Conservation (phyloP, 495 filamentous ascomycete genomes). For the Tuber microsphaerosporum region DNA sequence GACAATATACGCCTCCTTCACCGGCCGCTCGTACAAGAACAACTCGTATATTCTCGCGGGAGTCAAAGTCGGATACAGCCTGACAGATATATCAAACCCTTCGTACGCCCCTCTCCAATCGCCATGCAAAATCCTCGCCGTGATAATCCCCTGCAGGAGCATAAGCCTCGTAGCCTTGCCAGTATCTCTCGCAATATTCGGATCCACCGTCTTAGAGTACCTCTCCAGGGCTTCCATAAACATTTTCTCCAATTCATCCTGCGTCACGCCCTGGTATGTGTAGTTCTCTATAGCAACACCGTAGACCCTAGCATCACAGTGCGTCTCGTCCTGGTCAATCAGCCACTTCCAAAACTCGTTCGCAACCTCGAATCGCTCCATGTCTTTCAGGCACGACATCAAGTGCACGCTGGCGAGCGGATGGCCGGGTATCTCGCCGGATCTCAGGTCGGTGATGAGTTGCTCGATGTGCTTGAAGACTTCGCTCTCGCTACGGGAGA, state of each 20-base stretch:
- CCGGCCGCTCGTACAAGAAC: constrained; percentile 47
- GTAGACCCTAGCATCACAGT: constrained; percentile 44
- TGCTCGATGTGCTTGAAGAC: constrained; percentile 32
- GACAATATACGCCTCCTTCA: constrained; percentile 45
- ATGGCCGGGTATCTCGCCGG: constrained; percentile 42
- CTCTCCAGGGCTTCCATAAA: constrained; percentile 45
- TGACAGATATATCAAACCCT: constrained; percentile 46
- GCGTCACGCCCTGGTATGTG: constrained; percentile 43
- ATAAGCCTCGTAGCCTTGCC: constrained; percentile 42
- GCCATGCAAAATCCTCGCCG: constrained; percentile 45
- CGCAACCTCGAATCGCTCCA: constrained; percentile 42
- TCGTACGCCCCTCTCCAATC: constrained; percentile 48
- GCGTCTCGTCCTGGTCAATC: constrained; percentile 39
- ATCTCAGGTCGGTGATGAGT: constrained; percentile 42
- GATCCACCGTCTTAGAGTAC: constrained; percentile 29
- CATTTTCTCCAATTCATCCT: constrained; percentile 44
- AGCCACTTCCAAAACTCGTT: constrained; percentile 48
- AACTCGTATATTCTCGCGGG: constrained; percentile 45
- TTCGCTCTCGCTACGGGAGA: constrained; percentile 17
- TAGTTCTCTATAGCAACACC: constrained; percentile 48
- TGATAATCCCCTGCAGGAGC: constrained; percentile 49
- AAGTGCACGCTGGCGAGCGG: constrained; percentile 45
- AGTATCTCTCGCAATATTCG: constrained; percentile 22
- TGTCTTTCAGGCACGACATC: constrained; percentile 47
- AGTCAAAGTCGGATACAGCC: constrained; percentile 45